Percentiles rank a stretch among this genome's conserved stretches.
phyloP scores from a whole-genome alignment of 371 early-diverging fungal genomes.

The Conidiobolus coronatus region DNA sequence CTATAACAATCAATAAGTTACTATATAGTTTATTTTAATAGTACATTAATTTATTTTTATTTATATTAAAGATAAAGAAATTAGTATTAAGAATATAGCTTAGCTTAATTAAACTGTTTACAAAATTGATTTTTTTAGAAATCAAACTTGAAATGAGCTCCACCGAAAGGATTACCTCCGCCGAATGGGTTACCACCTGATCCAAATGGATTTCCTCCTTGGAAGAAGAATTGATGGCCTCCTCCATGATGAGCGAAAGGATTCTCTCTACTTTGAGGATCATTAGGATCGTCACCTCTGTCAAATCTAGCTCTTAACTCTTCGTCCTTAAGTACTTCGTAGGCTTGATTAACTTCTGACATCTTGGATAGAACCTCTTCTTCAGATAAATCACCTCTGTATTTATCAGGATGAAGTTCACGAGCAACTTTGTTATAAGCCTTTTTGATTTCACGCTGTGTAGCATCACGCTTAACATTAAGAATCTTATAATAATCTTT shows the following conservation, averaged over 20 bases:
- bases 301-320: slow-evolving; percentile 38
- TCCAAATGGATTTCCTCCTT: slow-evolving; percentile 12
- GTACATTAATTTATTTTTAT: no score
- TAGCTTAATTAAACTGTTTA: no score
- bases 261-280: slow-evolving; percentile 33
- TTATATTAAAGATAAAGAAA: no score
- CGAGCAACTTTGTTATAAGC: slow-evolving; percentile 78
- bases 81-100: no score
- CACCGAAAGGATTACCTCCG: slow-evolving; percentile 2
- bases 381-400: slow-evolving; percentile 46
- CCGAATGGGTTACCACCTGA: slow-evolving; percentile 5
- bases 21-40: no score
- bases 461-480: slow-evolving; percentile 52
- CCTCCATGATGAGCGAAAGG: slow-evolving; percentile 30
- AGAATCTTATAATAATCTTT: slow-evolving; percentile 90
- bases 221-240: slow-evolving; percentile 27
- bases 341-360: slow-evolving; percentile 82
- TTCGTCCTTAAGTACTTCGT: slow-evolving; percentile 68
- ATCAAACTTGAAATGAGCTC: neutral
- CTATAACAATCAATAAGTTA: no score
- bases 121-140: neutral
- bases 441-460: slow-evolving; percentile 63
- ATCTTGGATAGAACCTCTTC: slow-evolving; percentile 71
- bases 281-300: slow-evolving; percentile 85
- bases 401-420: slow-evolving; percentile 78